These are phyloP conservation scores for Ophiobolus disseminans DNA, from an alignment of 2,329 filamentous ascomycete species.

Conservation along the genomic window DNA sequence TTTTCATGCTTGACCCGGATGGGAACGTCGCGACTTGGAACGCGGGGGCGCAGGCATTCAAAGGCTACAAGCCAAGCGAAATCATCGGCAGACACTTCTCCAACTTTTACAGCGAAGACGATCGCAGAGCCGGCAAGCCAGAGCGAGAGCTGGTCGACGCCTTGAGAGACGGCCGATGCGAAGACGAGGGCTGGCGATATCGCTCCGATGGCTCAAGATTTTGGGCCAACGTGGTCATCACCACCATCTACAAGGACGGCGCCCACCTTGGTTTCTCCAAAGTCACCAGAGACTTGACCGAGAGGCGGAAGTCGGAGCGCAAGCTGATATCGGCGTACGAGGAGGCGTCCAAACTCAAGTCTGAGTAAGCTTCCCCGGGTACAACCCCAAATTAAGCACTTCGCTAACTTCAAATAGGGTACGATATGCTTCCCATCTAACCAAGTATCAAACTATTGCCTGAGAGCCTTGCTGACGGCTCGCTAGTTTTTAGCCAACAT, in stretches of 20 bases:
- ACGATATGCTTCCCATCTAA: too few relatives aligned
- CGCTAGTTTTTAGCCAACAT: slow-evolving; percentile 69
- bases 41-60: slow-evolving; percentile 61
- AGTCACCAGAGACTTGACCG: slow-evolving; percentile 65
- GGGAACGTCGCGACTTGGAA: slow-evolving; percentile 68
- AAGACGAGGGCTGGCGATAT: slow-evolving; percentile 68
- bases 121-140: slow-evolving; percentile 59
- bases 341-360: slow-evolving; percentile 68
- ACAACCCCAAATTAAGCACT: too few relatives aligned
- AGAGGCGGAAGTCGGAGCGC: slow-evolving; percentile 62
- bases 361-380: too few relatives aligned
- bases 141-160: slow-evolving; percentile 60
- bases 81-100: slow-evolving; percentile 67
- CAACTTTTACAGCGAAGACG: slow-evolving; percentile 62
- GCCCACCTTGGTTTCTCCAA: slow-evolving; percentile 65
- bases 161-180: slow-evolving; percentile 62
- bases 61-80: slow-evolving; percentile 61
- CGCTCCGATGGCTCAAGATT: slow-evolving; percentile 65
- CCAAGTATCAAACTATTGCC: too few relatives aligned
- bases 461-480: too few relatives aligned
- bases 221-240: slow-evolving; percentile 67
- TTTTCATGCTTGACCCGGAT: slow-evolving; percentile 65
- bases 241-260: slow-evolving; percentile 60
- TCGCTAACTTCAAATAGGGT: too few relatives aligned
- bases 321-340: slow-evolving; percentile 65